Base-by-base conservation (phyloP, 768 basidiomycete genomes). In the Boletus subparvulus region DNA sequence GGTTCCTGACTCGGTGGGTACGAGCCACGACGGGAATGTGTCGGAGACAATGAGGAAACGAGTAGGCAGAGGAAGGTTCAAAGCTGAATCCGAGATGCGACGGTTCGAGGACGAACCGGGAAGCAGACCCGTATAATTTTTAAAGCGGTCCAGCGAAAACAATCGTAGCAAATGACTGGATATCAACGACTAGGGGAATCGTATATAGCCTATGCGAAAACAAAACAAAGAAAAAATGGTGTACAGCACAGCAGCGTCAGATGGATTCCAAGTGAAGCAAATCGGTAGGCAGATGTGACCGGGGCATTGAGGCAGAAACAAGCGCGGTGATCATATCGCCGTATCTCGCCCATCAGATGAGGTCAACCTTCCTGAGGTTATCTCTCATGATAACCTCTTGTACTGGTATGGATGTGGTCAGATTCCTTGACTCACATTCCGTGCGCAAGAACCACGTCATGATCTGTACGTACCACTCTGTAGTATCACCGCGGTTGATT, bases 361-460 rank as follows among this genome's bases (percentile, higher is more conserved):
- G 73, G 44, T 76, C 80, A 49, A 82, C 81, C 40, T 72, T 73
- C 50, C 76, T 73, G 36, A 88, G 77, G 68, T 84, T 86, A 55
- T 83, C 78, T 50, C 83, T 74, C 42, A 89, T 74, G 43, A 89
- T 77, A 67, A 84, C 80, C 60, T 89, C 87, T 75, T 85, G 83
- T 52, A 89, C 87, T 88, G 58, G 32, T 11, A 57, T 58, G 41
- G 5, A 50, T 24, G 39, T 33, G 21, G 32, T 66, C 54, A 61
- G 58, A 53, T 51, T 7, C 28, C 43, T 28, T 37, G 36, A 21
- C 11, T 36, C 30, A 24, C 43, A n/a, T n/a, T 37, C 37, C 35
- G 45, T 9, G 13, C 16, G 17, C 43, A 54, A 42, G 17, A 24
- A 21, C 4, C n/a, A 13, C 44, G 41, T 33, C 49, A 24, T 3